Evolutionary conservation across 2,329 filamentous ascomycete species (phyloP).

Genomic region (Neocatenulostroma microsporum): DNA sequence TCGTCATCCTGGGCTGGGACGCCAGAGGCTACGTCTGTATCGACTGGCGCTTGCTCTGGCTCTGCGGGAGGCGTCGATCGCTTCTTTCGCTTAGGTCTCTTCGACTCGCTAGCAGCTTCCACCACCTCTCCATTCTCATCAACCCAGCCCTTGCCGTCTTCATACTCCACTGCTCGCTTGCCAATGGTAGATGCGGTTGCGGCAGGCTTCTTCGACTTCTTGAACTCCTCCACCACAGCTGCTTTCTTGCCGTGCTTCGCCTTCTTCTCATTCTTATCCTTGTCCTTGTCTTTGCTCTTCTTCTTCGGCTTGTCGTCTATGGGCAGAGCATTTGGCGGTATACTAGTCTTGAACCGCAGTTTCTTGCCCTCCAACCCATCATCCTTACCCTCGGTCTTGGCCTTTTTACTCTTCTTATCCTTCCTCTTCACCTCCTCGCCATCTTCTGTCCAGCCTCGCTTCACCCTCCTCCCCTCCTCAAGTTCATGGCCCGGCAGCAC

Average conservation of each 20-base stretch:
- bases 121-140: conserved; percentile 70
- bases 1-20: too few relatives aligned
- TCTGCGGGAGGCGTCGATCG: not conserved
- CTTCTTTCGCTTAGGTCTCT: conserved; percentile 8
- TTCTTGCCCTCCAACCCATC: conserved; percentile 64
- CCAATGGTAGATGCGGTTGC: conserved; percentile 36
- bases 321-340: conserved; percentile 52
- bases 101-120: conserved; percentile 42
- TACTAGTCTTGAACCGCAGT: conserved; percentile 72
- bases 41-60: not conserved
- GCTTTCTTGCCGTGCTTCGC: conserved; percentile 49
- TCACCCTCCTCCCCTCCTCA: conserved; percentile 66
- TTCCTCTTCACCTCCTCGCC: conserved; percentile 25
- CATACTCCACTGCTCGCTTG: conserved; percentile 50
- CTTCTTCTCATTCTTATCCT: conserved; percentile 58
- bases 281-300: conserved; percentile 48
- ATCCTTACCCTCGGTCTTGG: conserved; percentile 46
- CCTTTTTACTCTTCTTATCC: conserved; percentile 45
- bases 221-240: conserved; percentile 78
- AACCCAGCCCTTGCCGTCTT: conserved; percentile 84
- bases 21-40: not conserved
- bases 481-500: conserved; percentile 64
- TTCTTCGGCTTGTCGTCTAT: conserved; percentile 59
- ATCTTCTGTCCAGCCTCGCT: conserved; percentile 76
- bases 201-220: conserved; percentile 61